phyloP scores from a whole-genome alignment of 139 green algal genomes.

The Micractinium sp. region DNA sequence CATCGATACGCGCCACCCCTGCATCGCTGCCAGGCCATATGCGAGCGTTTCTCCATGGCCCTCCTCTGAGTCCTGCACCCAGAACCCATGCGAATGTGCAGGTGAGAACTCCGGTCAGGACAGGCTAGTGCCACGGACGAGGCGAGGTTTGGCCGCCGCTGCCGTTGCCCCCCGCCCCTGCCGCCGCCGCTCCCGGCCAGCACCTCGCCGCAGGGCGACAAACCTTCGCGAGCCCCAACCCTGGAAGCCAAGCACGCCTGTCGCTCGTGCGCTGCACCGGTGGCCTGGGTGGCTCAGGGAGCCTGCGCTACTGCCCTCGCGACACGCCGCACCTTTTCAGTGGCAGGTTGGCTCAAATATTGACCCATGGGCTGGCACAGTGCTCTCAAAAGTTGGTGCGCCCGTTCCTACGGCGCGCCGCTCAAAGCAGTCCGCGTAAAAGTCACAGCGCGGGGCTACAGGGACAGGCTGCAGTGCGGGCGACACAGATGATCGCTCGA shows the following conservation, averaged over 20 bases:
- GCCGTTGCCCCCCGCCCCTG: no score
- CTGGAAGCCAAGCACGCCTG: neutral
- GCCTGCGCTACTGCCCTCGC: no score
- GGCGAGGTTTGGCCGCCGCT: neutral
- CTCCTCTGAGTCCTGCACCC: conserved; percentile 44
- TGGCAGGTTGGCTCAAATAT: neutral
- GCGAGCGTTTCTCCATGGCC: conserved; percentile 33
- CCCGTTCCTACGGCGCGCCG: no score
- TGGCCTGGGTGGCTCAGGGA: neutral
- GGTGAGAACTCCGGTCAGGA: no score
- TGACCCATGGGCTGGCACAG: neutral
- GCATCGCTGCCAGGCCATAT: conserved; percentile 54
- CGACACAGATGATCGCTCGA: no score
- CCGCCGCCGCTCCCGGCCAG: no score
- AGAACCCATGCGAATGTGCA: no score
- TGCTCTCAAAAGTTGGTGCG: no score
- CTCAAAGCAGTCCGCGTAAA: no score
- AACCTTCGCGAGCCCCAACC: neutral
- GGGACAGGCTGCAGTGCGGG: no score
- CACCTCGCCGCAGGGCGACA: no score
- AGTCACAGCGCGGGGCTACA: no score
- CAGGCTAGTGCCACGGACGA: neutral
- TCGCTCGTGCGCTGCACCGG: neutral
- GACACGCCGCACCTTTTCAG: neutral
- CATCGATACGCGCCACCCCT: conserved; percentile 59